These are phyloP conservation scores for Noccaea bulbosa DNA, from an alignment of 345 rosid genomes.

Conservation along the genomic window DNA sequence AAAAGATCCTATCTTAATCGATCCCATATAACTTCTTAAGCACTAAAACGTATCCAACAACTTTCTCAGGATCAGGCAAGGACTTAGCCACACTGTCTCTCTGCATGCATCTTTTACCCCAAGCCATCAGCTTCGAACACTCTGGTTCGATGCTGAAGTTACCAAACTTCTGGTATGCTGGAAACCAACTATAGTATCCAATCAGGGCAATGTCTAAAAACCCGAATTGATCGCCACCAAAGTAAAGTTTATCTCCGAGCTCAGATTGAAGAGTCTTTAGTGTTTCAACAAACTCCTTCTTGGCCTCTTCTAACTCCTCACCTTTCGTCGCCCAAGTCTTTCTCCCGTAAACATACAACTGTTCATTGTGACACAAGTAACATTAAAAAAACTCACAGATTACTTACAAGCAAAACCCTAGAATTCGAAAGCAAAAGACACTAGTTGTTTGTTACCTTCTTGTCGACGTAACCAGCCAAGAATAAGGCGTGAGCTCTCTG, in stretches of 20 bases:
- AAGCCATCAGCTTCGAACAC: slow-evolving; percentile 24
- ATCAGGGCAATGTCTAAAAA: slow-evolving; percentile 30
- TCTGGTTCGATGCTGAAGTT: slow-evolving; percentile 33
- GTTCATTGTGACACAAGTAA: slow-evolving; percentile 1
- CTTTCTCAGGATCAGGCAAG: slow-evolving; percentile 10
- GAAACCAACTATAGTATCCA: slow-evolving; percentile 36
- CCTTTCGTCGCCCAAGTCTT: slow-evolving; percentile 35
- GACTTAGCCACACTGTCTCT: slow-evolving; percentile 20
- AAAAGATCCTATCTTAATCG: slow-evolving; percentile 5
- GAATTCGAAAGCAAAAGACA: neutral
- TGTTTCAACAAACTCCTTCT: slow-evolving; percentile 1
- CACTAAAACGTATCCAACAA: slow-evolving; percentile 3
- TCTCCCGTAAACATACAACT: slow-evolving; percentile 30
- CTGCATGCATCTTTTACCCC: slow-evolving; percentile 32
- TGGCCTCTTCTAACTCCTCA: slow-evolving; percentile 28
- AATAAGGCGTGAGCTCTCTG: slow-evolving; percentile 20
- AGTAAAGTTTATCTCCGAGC: slow-evolving; percentile 39
- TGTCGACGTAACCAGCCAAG: slow-evolving; percentile 24
- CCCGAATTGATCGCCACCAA: slow-evolving; percentile 17
- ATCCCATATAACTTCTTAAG: slow-evolving; percentile 28
- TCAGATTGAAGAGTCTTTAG: slow-evolving; percentile 38
- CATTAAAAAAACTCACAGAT: neutral
- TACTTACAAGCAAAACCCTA: slow-evolving; percentile 15
- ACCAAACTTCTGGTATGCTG: slow-evolving; percentile 20
- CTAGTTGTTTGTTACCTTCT: slow-evolving; percentile 30